These are phyloP conservation scores for Trifolium fragiferum DNA, from an alignment of 306 rosid genomes.

Conservation along the genomic window DNA sequence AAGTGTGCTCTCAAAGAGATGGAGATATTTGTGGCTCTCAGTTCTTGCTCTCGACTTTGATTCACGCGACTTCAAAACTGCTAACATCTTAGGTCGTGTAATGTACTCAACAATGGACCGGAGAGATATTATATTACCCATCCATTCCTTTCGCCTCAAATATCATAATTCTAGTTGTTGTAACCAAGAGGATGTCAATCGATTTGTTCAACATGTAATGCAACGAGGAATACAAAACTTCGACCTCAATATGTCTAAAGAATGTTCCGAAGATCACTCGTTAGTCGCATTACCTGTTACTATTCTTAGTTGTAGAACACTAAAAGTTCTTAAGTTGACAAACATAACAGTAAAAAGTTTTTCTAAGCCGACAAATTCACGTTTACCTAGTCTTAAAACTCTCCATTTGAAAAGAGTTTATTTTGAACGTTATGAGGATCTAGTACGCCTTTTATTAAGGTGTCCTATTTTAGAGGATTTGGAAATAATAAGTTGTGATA, in stretches of 20 bases:
- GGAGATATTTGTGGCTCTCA: conserved; percentile 20
- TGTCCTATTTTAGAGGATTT: not conserved
- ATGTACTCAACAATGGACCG: not conserved
- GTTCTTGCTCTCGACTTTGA: not conserved
- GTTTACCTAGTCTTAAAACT: not conserved
- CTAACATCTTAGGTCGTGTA: not conserved
- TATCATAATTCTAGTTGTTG: not conserved
- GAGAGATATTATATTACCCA: not conserved
- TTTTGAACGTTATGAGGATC: not conserved
- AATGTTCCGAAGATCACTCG: too few species aligned
- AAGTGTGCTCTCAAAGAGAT: conserved; percentile 21
- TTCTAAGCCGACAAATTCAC: not conserved
- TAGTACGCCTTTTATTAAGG: not conserved
- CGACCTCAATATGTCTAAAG: not conserved
- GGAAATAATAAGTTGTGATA: not conserved
- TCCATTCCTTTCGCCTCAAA: not conserved
- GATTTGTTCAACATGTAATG: not conserved
- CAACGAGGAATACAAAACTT: not conserved
- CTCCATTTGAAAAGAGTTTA: not conserved
- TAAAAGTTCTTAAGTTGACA: not conserved
- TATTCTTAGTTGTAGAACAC: not conserved
- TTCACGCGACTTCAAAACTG: not conserved
- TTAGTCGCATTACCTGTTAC: not conserved
- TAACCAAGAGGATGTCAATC: not conserved
- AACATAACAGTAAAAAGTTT: not conserved